These are phyloP conservation scores for Melastoma malabathricum DNA, from an alignment of 345 rosid genomes.

Conservation along the genomic window DNA sequence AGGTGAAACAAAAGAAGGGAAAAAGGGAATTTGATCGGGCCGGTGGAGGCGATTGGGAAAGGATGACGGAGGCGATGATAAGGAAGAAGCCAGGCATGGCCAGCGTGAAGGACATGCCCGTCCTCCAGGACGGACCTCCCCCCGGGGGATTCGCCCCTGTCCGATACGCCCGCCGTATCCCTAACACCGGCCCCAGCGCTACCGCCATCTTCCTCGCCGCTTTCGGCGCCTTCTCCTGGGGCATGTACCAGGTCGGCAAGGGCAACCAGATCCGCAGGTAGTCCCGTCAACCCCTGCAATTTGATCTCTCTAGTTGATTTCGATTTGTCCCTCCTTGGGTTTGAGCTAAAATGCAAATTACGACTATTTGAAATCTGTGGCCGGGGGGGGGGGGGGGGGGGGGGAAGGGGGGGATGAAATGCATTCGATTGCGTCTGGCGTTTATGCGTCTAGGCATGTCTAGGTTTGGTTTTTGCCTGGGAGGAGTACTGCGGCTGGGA, in stretches of 20 bases:
- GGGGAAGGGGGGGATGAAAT: no score
- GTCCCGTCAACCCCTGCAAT: no score
- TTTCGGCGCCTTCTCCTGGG: slow-evolving; percentile 80
- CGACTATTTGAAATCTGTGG: no score
- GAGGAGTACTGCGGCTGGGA: no score
- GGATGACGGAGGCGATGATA: slow-evolving; percentile 91
- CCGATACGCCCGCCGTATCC: slow-evolving; percentile 89
- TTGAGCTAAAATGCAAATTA: no score
- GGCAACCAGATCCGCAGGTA: slow-evolving; percentile 96
- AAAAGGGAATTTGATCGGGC: no score
- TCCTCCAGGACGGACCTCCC: slow-evolving; percentile 96
- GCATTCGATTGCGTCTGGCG: no score
- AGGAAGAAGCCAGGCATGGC: slow-evolving; percentile 99
- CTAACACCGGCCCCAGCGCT: slow-evolving; percentile 89
- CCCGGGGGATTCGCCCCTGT: slow-evolving; percentile 95
- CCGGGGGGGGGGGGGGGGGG: no score
- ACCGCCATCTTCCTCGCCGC: slow-evolving; percentile 73
- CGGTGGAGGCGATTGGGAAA: neutral
- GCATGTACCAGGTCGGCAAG: slow-evolving; percentile 97
- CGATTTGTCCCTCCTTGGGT: neutral
- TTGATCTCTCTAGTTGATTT: no score
- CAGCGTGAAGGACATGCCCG: slow-evolving; percentile 95
- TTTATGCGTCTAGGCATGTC: no score
- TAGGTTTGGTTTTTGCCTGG: neutral
- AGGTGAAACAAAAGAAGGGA: no score